These are phyloP conservation scores for Citrus glauca DNA, from an alignment of 345 rosid genomes.

Conservation along the genomic window DNA sequence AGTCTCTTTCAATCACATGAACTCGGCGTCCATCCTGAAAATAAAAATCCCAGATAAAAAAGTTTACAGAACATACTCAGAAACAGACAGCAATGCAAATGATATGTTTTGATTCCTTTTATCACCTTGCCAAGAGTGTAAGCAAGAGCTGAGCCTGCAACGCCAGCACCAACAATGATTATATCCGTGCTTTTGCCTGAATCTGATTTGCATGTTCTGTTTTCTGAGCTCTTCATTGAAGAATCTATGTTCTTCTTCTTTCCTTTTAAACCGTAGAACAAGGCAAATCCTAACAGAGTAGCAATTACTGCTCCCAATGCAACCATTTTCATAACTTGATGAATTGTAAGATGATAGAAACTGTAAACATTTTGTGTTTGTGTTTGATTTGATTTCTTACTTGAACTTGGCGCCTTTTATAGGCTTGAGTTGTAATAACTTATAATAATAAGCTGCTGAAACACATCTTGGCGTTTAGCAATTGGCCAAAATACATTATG, in stretches of 20 bases:
- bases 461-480: background rate
- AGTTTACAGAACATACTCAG: background rate
- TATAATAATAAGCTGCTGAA: background rate
- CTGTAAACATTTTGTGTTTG: background rate
- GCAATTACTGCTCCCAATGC: background rate
- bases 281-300: background rate
- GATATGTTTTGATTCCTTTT: background rate
- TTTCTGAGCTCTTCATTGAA: constrained; percentile 3
- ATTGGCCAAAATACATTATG: background rate
- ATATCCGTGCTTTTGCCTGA: background rate
- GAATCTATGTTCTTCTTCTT: constrained; percentile 1
- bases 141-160: constrained; percentile 16
- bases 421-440: background rate
- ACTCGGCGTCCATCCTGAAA: constrained; percentile 9
- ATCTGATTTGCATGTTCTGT: background rate
- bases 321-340: background rate
- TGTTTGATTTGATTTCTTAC: background rate
- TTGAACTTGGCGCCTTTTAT: constrained; percentile 1
- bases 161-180: constrained; percentile 10
- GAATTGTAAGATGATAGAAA: background rate
- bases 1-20: constrained; percentile 17
- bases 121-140: constrained; percentile 7
- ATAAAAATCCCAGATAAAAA: background rate
- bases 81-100: background rate
- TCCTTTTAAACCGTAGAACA: background rate